Evolutionary conservation across 768 basidiomycete genomes (phyloP).

Genomic region (Tylopilus sp.): DNA sequence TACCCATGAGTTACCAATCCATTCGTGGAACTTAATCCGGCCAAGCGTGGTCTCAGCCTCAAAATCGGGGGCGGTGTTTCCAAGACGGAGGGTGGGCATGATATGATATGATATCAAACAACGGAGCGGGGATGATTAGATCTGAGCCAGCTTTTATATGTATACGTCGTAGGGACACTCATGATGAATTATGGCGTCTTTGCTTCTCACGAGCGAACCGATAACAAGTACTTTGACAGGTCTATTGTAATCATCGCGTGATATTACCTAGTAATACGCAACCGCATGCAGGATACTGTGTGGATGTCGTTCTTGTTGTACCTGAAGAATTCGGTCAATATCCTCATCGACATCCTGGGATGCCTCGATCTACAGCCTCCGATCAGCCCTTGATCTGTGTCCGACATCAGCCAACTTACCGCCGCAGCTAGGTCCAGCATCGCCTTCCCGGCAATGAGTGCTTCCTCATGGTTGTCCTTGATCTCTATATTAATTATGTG

Average conservation of each 20-base stretch:
- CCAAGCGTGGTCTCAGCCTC: conserved; percentile 87
- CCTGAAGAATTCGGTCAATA: conserved; percentile 81
- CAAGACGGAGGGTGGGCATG: conserved; percentile 68
- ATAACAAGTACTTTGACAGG: conserved; percentile 15
- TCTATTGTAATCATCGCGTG: conserved; percentile 22
- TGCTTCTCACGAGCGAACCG: conserved; percentile 53
- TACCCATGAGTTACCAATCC: conserved; percentile 87
- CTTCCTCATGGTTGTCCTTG: conserved; percentile 99
- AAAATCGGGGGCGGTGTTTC: conserved; percentile 88
- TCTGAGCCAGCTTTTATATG: conserved; percentile 5
- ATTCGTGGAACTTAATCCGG: conserved; percentile 88
- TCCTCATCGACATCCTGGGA: conserved; percentile 87
- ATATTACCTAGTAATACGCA: conserved; percentile 81
- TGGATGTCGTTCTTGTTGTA: conserved; percentile 86
- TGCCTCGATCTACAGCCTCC: conserved; percentile 65
- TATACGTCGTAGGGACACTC: no score
- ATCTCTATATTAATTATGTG: conserved; percentile 98
- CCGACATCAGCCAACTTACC: conserved; percentile 50
- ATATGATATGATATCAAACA: conserved; percentile 8
- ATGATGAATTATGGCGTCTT: conserved; percentile 51
- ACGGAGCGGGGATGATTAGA: conserved; percentile 6
- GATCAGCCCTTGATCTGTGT: conserved; percentile 10
- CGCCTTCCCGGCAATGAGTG: conserved; percentile 90
- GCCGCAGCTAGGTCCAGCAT: conserved; percentile 89
- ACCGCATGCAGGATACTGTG: conserved; percentile 90